Conservation (phyloP, 352 stramenopile genomes). For the Phytophthora aleatoria region DNA sequence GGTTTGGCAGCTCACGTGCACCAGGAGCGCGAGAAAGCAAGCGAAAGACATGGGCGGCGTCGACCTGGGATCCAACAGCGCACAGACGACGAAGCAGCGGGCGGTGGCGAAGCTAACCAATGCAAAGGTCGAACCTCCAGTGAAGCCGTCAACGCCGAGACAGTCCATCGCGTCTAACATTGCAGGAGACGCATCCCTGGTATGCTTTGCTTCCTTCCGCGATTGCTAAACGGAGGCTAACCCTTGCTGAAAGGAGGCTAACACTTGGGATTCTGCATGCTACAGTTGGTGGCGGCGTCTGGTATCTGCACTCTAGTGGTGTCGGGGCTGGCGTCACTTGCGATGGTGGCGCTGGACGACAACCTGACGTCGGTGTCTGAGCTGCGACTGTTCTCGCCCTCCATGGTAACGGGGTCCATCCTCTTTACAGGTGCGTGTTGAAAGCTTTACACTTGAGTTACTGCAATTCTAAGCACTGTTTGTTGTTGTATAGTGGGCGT, state of each 20-base stretch:
- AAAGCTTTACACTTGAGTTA: not conserved
- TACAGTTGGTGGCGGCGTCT: constrained; percentile 32
- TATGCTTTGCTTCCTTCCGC: constrained; percentile 3
- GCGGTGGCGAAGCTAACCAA: constrained; percentile 3
- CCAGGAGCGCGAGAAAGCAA: constrained; percentile 1
- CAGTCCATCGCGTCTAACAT: constrained; percentile 48
- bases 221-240: not conserved
- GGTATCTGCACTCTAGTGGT: constrained; percentile 64
- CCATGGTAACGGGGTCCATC: constrained; percentile 64
- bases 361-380: constrained; percentile 53
- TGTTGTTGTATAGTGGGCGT: constrained; percentile 35
- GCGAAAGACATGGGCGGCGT: constrained; percentile 21
- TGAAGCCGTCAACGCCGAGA: constrained; percentile 15
- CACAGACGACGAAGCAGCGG: constrained; percentile 23
- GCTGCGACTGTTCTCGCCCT: constrained; percentile 68
- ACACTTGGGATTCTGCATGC: not conserved
- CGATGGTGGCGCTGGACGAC: constrained; percentile 51
- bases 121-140: constrained; percentile 4
- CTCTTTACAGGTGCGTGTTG: constrained; percentile 48
- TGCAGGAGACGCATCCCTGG: constrained; percentile 55
- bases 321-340: constrained; percentile 55
- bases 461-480: not conserved
- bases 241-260: not conserved
- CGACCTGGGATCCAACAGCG: constrained; percentile 18
- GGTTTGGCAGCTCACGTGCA: not conserved